Evolutionary conservation across 2,329 filamentous ascomycete species (phyloP).

Genomic region (Fusarium bulbicola): DNA sequence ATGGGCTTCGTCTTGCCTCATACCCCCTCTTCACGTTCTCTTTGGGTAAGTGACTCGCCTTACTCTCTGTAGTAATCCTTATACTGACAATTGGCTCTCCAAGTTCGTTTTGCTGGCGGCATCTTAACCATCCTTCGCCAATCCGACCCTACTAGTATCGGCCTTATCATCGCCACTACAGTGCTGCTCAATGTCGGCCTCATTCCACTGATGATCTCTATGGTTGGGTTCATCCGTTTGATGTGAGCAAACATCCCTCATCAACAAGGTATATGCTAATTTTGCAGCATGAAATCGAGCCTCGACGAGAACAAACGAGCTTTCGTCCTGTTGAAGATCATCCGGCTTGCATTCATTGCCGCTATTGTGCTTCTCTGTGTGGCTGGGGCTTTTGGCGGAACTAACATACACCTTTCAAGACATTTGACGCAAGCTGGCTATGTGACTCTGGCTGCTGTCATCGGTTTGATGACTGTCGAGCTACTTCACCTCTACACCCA

Average conservation of each 20-base stretch:
- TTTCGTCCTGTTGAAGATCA: accelerated
- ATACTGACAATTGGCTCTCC: accelerated
- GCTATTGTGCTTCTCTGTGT: background rate
- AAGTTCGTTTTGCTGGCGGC: background rate
- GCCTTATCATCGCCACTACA: background rate
- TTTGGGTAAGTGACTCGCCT: background rate
- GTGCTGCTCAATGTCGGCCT: background rate
- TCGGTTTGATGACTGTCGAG: background rate
- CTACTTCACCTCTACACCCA: background rate
- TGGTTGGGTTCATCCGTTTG: background rate
- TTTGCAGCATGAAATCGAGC: background rate
- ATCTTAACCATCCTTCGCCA: background rate
- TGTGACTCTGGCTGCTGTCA: background rate
- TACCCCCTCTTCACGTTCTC: background rate
- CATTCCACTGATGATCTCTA: background rate
- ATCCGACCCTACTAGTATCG: background rate
- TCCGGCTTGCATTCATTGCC: background rate
- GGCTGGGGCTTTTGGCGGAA: background rate
- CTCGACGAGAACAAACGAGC: background rate
- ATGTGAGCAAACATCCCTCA: background rate
- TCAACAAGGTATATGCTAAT: accelerated
- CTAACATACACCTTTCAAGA: background rate
- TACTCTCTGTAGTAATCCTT: accelerated
- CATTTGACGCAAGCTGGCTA: background rate
- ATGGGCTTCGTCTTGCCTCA: background rate